Percentiles rank a stretch among this genome's conserved stretches.
phyloP scores from a whole-genome alignment of 805 yeast species.

The Isabelozyma heimii region DNA sequence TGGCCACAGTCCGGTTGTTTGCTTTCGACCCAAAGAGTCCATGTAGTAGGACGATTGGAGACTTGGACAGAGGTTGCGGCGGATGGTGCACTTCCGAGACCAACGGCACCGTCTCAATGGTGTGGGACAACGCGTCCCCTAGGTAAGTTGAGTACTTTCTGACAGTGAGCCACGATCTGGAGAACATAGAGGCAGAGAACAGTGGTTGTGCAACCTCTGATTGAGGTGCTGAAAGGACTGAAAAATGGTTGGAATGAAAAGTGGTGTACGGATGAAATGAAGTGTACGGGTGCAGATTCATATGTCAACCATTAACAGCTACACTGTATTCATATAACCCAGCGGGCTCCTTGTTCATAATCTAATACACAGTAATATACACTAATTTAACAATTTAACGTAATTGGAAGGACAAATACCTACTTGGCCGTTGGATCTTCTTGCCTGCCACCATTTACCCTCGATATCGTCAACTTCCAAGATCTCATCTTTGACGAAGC shows the following conservation, averaged over 20 bases:
- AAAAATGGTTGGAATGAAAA: neutral
- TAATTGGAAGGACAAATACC: conserved; percentile 97
- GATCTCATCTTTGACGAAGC: conserved; percentile 88
- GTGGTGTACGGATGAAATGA: neutral
- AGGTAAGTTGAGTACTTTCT: conserved; percentile 12
- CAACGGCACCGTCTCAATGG: conserved; percentile 52
- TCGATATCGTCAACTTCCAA: conserved; percentile 87
- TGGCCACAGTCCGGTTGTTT: conserved; percentile 82
- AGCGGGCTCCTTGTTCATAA: too few species aligned
- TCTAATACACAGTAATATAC: neutral
- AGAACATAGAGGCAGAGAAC: neutral
- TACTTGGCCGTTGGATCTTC: conserved; percentile 82
- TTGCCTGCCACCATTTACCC: conserved; percentile 99
- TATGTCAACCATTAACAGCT: neutral
- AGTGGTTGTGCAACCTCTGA: neutral
- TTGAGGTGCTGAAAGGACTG: too few species aligned
- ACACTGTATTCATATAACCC: neutral
- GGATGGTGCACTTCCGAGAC: conserved; percentile 49
- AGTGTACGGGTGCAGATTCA: neutral
- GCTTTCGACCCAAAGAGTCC: conserved; percentile 84
- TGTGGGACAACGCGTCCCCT: conserved; percentile 29
- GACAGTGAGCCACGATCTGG: neutral
- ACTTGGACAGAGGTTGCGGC: conserved; percentile 14
- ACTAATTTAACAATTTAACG: conserved; percentile 63
- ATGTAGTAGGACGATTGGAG: conserved; percentile 78